phyloP scores from a whole-genome alignment of 208 protist species.

The Trypanosoma rangeli region DNA sequence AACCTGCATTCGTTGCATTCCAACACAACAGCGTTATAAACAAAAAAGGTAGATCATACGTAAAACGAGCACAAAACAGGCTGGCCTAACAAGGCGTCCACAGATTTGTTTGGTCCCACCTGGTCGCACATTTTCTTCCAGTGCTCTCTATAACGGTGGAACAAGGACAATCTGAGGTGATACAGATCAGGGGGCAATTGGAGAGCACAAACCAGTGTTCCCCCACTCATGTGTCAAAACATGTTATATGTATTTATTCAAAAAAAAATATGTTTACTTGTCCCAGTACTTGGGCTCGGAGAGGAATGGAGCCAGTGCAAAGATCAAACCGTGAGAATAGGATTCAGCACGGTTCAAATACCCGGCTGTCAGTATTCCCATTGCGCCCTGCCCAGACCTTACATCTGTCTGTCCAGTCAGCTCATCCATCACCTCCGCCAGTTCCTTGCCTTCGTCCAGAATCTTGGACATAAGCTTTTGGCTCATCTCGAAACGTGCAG shows the following conservation, averaged over 20 bases:
- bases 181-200: background rate
- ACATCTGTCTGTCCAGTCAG: conserved; percentile 72
- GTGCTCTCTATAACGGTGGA: background rate
- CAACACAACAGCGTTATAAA: background rate
- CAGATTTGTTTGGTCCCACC: background rate
- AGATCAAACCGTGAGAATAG: conserved; percentile 77
- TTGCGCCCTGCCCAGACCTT: conserved; percentile 74
- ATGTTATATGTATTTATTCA: background rate
- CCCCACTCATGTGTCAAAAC: background rate
- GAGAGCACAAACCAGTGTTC: background rate
- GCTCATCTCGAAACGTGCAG: conserved; percentile 83
- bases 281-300: conserved; percentile 73
- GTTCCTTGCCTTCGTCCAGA: conserved; percentile 69
- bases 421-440: conserved; percentile 78
- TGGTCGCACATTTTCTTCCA: background rate
- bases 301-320: conserved; percentile 80
- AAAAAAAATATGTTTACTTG: conserved; percentile 16
- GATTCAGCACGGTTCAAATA: conserved; percentile 55
- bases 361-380: conserved; percentile 78
- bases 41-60: background rate
- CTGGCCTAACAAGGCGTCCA: background rate
- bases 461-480: conserved; percentile 62
- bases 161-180: background rate
- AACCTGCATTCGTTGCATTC: background rate
- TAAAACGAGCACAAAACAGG: background rate